phyloP scores from a whole-genome alignment of 352 stramenopile genomes.

The Globisporangium paddicum region DNA sequence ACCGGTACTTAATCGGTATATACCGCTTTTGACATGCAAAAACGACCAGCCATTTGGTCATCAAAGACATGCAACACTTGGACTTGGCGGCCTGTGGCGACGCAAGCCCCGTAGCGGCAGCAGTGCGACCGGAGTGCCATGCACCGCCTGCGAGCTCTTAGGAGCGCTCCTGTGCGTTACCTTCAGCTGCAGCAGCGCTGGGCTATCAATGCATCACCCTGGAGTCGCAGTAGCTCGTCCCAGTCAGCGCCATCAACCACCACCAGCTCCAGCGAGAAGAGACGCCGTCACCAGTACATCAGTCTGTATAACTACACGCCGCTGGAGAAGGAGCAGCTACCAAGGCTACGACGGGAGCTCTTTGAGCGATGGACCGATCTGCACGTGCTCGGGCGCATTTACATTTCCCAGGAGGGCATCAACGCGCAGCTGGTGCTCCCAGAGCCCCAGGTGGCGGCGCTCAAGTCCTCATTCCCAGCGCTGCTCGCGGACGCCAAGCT shows the following conservation, averaged over 20 bases:
- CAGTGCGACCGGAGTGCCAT: background rate
- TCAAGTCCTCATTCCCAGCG: slow-evolving; percentile 27
- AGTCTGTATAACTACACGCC: slow-evolving; percentile 46
- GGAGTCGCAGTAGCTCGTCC: background rate
- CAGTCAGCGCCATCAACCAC: background rate
- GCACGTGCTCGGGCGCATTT: slow-evolving; percentile 71
- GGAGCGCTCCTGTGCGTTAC: background rate
- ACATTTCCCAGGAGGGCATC: slow-evolving; percentile 91
- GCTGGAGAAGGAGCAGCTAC: slow-evolving; percentile 24
- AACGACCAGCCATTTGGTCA: background rate
- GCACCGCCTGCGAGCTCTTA: background rate
- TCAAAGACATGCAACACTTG: slow-evolving; percentile 8
- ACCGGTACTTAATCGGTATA: background rate
- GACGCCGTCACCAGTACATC: slow-evolving; percentile 23
- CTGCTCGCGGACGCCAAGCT: slow-evolving; percentile 5
- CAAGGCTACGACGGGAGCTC: slow-evolving; percentile 28
- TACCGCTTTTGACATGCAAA: background rate
- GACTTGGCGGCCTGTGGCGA: background rate
- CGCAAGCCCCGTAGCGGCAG: background rate
- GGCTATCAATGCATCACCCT: background rate
- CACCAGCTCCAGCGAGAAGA: background rate
- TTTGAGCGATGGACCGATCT: slow-evolving; percentile 37
- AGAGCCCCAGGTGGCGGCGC: slow-evolving; percentile 55
- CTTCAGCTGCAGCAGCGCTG: background rate
- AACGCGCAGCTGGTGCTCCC: slow-evolving; percentile 95